Evolutionary conservation across 2,329 filamentous ascomycete species (phyloP).

Genomic region (Teratosphaeria zuluensis): DNA sequence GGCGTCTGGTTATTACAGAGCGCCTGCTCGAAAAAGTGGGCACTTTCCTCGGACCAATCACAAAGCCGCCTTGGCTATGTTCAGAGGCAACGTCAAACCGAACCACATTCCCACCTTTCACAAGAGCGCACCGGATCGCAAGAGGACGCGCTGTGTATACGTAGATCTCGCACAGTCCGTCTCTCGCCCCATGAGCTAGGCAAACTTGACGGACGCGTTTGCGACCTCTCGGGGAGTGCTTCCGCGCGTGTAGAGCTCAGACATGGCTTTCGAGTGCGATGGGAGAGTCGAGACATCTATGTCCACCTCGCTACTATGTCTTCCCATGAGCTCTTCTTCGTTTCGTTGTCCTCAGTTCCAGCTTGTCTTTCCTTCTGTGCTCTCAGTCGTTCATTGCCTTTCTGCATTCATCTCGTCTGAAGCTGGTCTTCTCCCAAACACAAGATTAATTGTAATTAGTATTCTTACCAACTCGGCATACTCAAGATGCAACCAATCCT

Average conservation of each 20-base stretch:
- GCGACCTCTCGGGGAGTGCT: neutral
- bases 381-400: slow-evolving; percentile 7
- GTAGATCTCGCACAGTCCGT: slow-evolving; percentile 14
- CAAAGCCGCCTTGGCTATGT: neutral
- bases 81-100: neutral
- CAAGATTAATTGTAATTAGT: slow-evolving; percentile 2
- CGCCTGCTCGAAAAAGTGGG: neutral
- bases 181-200: neutral
- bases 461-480: neutral
- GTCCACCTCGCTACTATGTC: slow-evolving; percentile 1
- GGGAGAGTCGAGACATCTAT: neutral
- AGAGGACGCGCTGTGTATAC: slow-evolving; percentile 13
- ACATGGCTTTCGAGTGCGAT: neutral
- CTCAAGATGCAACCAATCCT: neutral
- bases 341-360: neutral
- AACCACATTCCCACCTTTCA: neutral
- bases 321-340: neutral
- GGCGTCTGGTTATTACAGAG: neutral
- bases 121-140: neutral
- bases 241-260: neutral
- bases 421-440: slow-evolving; percentile 17
- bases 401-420: slow-evolving; percentile 10
- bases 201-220: neutral
- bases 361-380: slow-evolving; percentile 2
- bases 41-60: neutral